Conservation (phyloP, 2,329 filamentous ascomycete genomes). For the Microdochium nivale region DNA sequence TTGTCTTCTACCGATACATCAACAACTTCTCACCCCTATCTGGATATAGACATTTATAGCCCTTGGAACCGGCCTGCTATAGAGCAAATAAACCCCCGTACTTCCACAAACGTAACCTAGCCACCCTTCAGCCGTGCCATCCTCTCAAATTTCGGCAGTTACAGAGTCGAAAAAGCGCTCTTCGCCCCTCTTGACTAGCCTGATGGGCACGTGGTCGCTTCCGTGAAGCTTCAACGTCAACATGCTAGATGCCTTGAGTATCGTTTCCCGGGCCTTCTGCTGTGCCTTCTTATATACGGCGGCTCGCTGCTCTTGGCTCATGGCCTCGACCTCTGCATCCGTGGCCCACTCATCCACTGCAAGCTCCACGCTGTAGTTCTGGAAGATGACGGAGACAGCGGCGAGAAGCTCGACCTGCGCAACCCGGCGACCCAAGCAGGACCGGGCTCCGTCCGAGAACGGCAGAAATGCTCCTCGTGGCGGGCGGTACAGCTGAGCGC, state of each 20-base stretch:
- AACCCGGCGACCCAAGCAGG: constrained; percentile 48
- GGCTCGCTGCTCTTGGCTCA: constrained; percentile 36
- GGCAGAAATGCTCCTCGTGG: constrained; percentile 46
- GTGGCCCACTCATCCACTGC: constrained; percentile 52
- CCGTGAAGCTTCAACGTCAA: constrained; percentile 65
- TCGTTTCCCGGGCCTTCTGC: constrained; percentile 37
- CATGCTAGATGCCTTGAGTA: constrained; percentile 49
- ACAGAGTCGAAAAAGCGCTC: constrained; percentile 53
- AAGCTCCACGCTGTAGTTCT: constrained; percentile 58
- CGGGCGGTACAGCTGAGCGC: constrained; percentile 50
- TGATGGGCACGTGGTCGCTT: constrained; percentile 51
- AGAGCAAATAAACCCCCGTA: no score
- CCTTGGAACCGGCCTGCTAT: no score
- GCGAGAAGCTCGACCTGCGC: constrained; percentile 51
- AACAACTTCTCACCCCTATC: no score
- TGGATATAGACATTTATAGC: no score
- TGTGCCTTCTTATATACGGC: constrained; percentile 55
- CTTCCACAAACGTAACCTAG: no score
- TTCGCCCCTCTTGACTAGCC: constrained; percentile 59
- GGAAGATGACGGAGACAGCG: constrained; percentile 45
- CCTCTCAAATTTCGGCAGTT: constrained; percentile 1
- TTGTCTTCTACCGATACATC: no score
- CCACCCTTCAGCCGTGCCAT: background rate
- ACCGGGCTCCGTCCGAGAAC: constrained; percentile 48
- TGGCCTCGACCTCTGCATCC: constrained; percentile 43